Percentiles rank a stretch among this genome's conserved stretches.
Evolutionary conservation across 768 basidiomycete genomes (phyloP).

Genomic region (Strobilomyces confusus): DNA sequence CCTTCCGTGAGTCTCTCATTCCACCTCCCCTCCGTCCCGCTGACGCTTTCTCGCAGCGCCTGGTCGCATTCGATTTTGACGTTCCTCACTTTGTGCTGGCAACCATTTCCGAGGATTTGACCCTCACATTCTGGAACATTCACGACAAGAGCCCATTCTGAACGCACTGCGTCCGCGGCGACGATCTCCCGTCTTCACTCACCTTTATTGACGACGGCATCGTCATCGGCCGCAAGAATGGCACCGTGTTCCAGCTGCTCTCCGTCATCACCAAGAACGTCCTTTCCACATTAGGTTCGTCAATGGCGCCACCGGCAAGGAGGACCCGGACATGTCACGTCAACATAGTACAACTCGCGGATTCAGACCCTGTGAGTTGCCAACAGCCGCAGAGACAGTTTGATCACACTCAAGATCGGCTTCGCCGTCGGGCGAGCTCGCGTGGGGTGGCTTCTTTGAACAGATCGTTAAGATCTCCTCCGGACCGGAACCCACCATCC

Average conservation of each 20-base stretch:
- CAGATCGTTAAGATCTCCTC: conserved; percentile 81
- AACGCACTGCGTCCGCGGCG: conserved; percentile 59
- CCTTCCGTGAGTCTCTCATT: conserved; percentile 51
- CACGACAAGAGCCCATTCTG: conserved; percentile 45
- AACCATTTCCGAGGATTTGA: conserved; percentile 79
- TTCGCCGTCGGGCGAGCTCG: conserved; percentile 63
- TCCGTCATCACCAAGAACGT: conserved; percentile 68
- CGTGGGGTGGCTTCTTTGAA: conserved; percentile 64
- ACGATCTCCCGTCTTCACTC: conserved; percentile 77
- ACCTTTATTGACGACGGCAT: conserved; percentile 86
- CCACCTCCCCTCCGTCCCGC: too few species aligned
- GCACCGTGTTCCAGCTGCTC: conserved; percentile 79
- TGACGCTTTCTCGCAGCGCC: conserved; percentile 44
- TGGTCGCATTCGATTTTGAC: conserved; percentile 85
- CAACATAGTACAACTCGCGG: conserved; percentile 75
- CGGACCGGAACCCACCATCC: conserved; percentile 81
- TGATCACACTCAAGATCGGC: conserved; percentile 75
- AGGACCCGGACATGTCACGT: conserved; percentile 87
- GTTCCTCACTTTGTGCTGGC: conserved; percentile 72
- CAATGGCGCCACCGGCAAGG: conserved; percentile 57
- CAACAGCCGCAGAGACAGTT: conserved; percentile 78
- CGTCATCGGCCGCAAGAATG: conserved; percentile 78
- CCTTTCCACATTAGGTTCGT: conserved; percentile 75
- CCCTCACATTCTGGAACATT: conserved; percentile 77
- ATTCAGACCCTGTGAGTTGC: conserved; percentile 89